Evolutionary conservation across 805 yeast genomes (phyloP).

Genomic region (Saturnispora serradocipensis): DNA sequence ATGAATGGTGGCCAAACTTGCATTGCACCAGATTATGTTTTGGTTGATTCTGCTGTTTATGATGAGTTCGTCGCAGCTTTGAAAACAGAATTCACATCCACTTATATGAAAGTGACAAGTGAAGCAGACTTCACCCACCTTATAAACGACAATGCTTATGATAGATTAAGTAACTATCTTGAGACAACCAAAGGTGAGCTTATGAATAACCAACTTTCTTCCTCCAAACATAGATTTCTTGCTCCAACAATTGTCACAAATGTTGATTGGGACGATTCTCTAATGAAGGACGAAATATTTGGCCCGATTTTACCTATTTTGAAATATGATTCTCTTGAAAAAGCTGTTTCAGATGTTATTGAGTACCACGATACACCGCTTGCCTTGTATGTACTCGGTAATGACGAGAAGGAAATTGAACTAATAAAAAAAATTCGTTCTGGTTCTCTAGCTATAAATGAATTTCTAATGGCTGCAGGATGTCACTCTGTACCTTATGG

Average conservation of each 20-base stretch:
- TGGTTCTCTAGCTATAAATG: constrained; percentile 66
- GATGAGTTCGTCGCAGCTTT: constrained; percentile 35
- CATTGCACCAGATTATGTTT: constrained; percentile 75
- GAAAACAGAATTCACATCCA: constrained; percentile 19
- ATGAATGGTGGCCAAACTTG: constrained; percentile 86
- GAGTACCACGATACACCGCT: constrained; percentile 63
- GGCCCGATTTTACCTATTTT: constrained; percentile 81
- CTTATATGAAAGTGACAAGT: constrained; percentile 28
- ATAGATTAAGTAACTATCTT: constrained; percentile 37
- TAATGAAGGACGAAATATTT: constrained; percentile 72
- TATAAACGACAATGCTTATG: constrained; percentile 44
- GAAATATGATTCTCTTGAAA: constrained; percentile 33
- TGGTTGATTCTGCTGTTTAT: constrained; percentile 52
- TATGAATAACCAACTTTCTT: constrained; percentile 43
- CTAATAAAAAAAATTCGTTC: constrained; percentile 52
- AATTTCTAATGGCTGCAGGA: constrained; percentile 60
- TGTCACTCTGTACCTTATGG: constrained; percentile 71
- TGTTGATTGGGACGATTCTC: constrained; percentile 54
- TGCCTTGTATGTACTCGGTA: constrained; percentile 64
- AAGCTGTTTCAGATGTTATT: constrained; percentile 36
- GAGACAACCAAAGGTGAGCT: constrained; percentile 42
- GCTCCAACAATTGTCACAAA: constrained; percentile 65
- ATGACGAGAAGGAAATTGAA: constrained; percentile 37
- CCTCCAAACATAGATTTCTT: constrained; percentile 33
- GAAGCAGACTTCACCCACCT: constrained; percentile 49